Percentiles rank a stretch among this genome's conserved stretches.
These are phyloP conservation scores for Parsonsia alboflavescens DNA, from an alignment of 257 asterid species.

Conservation along the genomic window DNA sequence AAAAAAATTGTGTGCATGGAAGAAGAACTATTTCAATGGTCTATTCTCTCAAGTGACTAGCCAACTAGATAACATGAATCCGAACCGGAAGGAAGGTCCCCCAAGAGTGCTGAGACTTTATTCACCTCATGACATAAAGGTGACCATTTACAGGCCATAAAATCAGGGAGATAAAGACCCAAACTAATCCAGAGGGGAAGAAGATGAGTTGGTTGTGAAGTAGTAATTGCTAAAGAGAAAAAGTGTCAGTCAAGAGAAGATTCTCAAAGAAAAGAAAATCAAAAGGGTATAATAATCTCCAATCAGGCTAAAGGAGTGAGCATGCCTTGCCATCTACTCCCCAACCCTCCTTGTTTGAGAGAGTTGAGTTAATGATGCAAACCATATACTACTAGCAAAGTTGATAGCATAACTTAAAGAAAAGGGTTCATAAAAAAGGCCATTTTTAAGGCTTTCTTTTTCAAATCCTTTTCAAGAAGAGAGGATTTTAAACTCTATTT, in stretches of 20 bases:
- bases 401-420: not conserved
- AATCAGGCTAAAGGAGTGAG: slow-evolving; percentile 31
- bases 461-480: slow-evolving; percentile 12
- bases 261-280: not conserved
- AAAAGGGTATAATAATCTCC: slow-evolving; percentile 14
- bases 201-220: slow-evolving; percentile 7
- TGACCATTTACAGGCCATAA: not conserved
- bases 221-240: not conserved
- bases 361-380: slow-evolving; percentile 13
- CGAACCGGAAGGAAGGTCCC: not conserved
- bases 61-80: not conserved
- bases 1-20: too few relatives aligned
- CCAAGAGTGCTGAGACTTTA: not conserved
- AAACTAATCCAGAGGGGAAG: not conserved
- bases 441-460: too few relatives aligned
- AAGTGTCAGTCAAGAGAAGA: slow-evolving; percentile 1
- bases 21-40: not conserved
- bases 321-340: slow-evolving; percentile 13
- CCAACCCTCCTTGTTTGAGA: slow-evolving; percentile 3
- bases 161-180: not conserved
- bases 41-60: not conserved
- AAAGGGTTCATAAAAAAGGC: too few relatives aligned
- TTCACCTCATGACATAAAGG: slow-evolving; percentile 9
- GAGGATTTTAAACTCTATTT: too few relatives aligned
- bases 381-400: not conserved